Conservation (phyloP, 257 asterid species). For the Misopates orontium region DNA sequence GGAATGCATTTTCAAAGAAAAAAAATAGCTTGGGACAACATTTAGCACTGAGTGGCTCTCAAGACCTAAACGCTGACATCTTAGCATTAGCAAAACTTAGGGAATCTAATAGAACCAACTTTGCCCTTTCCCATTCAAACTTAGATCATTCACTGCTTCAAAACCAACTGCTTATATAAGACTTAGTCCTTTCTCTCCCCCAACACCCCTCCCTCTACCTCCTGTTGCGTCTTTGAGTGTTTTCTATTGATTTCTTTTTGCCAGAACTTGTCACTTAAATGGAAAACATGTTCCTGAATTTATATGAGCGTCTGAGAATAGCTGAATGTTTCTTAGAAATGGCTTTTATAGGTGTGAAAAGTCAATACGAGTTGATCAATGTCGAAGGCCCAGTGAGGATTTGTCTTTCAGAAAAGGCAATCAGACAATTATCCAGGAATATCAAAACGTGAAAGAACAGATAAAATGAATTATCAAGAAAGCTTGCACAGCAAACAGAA, state of each 20-base stretch:
- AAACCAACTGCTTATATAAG: neutral
- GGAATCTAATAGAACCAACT: neutral
- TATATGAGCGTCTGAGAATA: neutral
- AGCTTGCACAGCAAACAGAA: too few relatives aligned
- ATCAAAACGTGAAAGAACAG: neutral
- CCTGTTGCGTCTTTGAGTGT: neutral
- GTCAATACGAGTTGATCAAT: neutral
- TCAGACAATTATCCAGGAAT: neutral
- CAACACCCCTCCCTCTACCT: neutral
- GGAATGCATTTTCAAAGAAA: too few relatives aligned
- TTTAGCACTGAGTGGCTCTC: neutral
- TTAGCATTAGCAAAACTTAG: neutral
- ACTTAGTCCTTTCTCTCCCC: neutral
- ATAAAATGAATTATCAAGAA: too few relatives aligned
- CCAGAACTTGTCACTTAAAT: neutral
- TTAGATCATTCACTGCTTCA: neutral
- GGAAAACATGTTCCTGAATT: neutral
- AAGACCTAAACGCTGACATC: neutral
- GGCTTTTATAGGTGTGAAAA: neutral
- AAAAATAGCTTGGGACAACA: too few relatives aligned
- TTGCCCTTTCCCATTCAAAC: neutral
- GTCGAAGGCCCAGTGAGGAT: neutral
- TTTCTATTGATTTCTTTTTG: neutral
- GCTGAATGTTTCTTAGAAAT: neutral
- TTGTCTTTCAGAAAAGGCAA: neutral